These are phyloP conservation scores for Viridothelium virens DNA, from an alignment of 495 filamentous ascomycete genomes.

Conservation along the genomic window DNA sequence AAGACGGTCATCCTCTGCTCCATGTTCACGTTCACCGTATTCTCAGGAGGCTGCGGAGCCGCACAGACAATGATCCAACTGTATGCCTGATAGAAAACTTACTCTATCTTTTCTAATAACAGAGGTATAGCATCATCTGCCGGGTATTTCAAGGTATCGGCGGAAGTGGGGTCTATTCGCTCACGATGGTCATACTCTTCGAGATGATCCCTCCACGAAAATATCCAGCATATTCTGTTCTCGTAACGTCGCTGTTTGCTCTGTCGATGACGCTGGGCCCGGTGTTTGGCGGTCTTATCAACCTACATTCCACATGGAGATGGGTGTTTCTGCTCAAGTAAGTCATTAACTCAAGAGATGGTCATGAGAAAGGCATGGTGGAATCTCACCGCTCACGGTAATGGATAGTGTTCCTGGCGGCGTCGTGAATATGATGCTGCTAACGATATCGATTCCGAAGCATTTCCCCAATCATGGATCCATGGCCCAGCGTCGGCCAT, in stretches of 20 bases:
- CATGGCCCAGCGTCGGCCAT: neutral
- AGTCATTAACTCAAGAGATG: neutral
- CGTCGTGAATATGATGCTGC: neutral
- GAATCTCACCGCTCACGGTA: neutral
- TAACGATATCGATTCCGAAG: neutral
- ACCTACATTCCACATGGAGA: conserved; percentile 27
- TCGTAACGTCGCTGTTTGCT: neutral
- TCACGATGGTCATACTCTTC: neutral
- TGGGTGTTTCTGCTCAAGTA: conserved; percentile 36
- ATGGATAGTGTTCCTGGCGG: neutral
- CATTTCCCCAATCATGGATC: neutral
- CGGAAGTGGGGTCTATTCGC: neutral
- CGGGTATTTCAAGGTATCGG: conserved; percentile 9
- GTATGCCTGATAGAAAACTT: neutral
- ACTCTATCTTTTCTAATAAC: neutral
- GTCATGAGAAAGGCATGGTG: neutral
- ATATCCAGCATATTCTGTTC: neutral
- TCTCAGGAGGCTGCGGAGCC: neutral
- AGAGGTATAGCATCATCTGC: neutral
- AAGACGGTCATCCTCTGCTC: neutral
- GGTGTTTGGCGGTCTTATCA: conserved; percentile 30
- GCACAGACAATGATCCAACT: neutral
- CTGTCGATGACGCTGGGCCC: conserved; percentile 23
- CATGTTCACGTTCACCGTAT: neutral
- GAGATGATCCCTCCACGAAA: neutral